Base-by-base conservation (phyloP, 2,329 filamentous ascomycete species). In the Rhinocladiella similis region DNA sequence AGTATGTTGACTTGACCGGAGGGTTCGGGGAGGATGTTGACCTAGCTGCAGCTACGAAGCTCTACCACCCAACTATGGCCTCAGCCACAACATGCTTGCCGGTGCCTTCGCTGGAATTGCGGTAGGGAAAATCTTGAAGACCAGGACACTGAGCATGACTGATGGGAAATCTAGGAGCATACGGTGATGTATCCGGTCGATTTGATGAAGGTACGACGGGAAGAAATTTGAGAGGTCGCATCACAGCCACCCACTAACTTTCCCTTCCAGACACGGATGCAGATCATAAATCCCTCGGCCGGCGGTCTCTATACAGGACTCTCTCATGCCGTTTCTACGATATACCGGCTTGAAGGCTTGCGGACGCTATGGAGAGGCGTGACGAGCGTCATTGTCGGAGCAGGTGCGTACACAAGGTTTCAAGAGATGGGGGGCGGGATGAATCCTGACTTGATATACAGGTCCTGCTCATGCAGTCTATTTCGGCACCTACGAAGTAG, bases 171-270 rank as follows among this genome's bases (percentile, higher is more conserved):
- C 18, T 38, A 97, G 92, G 93, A 97, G 78, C 93, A 97, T 75
- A 95, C 93, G 57, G 92, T 96, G 68, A 97, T 99, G 94, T 99
- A 99, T 72, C 94, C 94, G 18, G 89, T 99, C 70, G 94, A 99
- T 78, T 85, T 96, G 66, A 89, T 99, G 72, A 99, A 99, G 88
- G 94, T 97, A 73, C 63, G 79, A 68, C 14, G 16, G 18, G 50
- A 20, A 13, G 20, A 22, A 65, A 64, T 72, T 54, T 48, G 51
- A 39, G 51, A 46, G 47, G 46, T 53, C 35, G 54, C 27, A 41
- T 48, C 9, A 25, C 20, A 33, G 19, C 25, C 16, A 47, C 62
- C 54, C 36, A 59, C 41, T 9, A 45, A 43, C 13, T 42, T 50
- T 42, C 18, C 59, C 47, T 33, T 54, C 52, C 70, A 97, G 94